Base-by-base conservation (phyloP, 768 basidiomycete species). In the Leccinum boreale region DNA sequence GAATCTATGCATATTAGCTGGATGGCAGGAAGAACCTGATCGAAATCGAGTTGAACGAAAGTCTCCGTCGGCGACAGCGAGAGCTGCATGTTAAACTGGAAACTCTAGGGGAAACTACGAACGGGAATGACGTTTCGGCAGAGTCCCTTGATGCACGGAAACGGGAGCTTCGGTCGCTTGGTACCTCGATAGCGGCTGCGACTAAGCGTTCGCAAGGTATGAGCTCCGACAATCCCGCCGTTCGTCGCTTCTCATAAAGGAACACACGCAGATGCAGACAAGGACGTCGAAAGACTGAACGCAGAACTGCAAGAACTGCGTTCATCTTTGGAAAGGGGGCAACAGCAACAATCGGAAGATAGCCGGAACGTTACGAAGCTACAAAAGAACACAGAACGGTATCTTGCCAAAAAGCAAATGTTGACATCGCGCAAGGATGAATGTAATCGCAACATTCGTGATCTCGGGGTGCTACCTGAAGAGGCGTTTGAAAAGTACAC, bases 401-500 rank as follows among this genome's bases (percentile, higher is more conserved):
- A 95, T 72, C 81, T 96, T 8, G 87, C 94, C 24, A 98, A 98
- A 73, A 83, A 89, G 42, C 90, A 94, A 70, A 90, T 97, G 78
- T 78, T 98, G 14, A 64, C 82, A 21, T 81, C 81, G 39, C 85
- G 94, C 48, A 93, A 92, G 70, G 96, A 98, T 57, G 96, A 98
- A 66, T 95, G 93, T 69, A 96, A 91, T 69, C 84, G 94, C 65
- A 94, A 90, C 71, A 97, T 98, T 61, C 87, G 97, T 50, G 97
- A 98, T 66, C 82, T 99, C 12, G 97, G 97, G 35, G 94, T 98
- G 0, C 74, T 98, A 15, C 97, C 97, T 1, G 95, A 98, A 73
- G 96, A 98, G 72, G 97, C 97, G 0, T 98, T 95, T 65, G 87
- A 92, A 69, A 98, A 98, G 73, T 96, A 98, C 68, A 89, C 87